Percentiles rank a stretch among this genome's conserved stretches.
These are phyloP conservation scores for Puccinia polysora DNA, from an alignment of 1,284 basidiomycete genomes.

Conservation along the genomic window DNA sequence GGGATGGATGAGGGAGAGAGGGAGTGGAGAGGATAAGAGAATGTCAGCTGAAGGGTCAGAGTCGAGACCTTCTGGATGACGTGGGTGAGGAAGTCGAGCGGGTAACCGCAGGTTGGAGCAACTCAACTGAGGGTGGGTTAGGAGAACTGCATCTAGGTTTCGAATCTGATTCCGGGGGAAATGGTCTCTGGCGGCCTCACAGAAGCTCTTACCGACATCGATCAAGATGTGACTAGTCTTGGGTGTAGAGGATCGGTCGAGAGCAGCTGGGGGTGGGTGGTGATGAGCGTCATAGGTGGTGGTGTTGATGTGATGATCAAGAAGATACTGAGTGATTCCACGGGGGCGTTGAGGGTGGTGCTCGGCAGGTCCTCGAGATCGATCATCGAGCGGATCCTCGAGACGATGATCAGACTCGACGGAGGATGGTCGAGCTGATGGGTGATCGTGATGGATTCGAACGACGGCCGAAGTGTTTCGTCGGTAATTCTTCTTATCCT, in stretches of 20 bases:
- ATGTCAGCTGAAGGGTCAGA: conserved; percentile 16
- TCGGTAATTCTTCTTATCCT: conserved; percentile 69
- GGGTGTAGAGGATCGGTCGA: background rate
- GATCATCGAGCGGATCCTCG: too few relatives aligned
- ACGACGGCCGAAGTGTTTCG: conserved; percentile 67
- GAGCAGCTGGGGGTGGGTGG: background rate
- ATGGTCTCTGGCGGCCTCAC: conserved; percentile 69
- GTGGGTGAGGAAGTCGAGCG: too few relatives aligned
- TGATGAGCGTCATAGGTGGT: too few relatives aligned
- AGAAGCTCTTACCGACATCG: conserved; percentile 75
- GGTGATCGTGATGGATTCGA: background rate
- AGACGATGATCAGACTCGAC: background rate
- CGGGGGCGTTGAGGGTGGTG: conserved; percentile 58
- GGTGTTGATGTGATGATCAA: too few relatives aligned
- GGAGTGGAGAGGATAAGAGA: background rate
- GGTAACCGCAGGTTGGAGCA: too few relatives aligned
- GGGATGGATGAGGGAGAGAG: background rate
- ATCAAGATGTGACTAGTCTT: conserved; percentile 61
- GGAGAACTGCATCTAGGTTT: conserved; percentile 69
- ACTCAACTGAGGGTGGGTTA: conserved; percentile 69
- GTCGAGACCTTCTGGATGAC: too few relatives aligned
- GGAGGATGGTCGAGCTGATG: background rate
- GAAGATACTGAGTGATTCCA: too few relatives aligned
- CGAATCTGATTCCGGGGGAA: conserved; percentile 70
- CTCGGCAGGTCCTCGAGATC: too few relatives aligned